Evolutionary conservation across 306 rosid genomes (phyloP), one percentile per base, ranked within the genome.

Genomic region (Begonia loranthoides): DNA sequence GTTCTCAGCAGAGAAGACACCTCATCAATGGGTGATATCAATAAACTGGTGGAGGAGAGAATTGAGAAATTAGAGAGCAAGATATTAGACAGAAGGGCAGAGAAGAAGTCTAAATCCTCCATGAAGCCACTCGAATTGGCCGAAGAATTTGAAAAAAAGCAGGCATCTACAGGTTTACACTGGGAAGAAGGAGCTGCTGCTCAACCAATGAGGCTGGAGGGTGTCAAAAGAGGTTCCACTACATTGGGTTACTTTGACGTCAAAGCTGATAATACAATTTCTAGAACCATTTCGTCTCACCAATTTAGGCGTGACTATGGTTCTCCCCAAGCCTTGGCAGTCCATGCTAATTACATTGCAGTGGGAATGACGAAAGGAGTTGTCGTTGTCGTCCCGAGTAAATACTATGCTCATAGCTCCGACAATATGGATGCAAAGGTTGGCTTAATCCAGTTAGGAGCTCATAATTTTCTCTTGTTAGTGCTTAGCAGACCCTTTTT

Each of bases 181-280:
- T 82, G 74, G 88, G 95, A 86, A 67, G 99, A 76, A 70, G 99
- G 99, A 43, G 99, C 94, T 36, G 99, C 95, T 49, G 95, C 99
- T 45, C 99, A 82, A 70, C 99, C 99, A 44, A 86, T 86, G 99
- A 69, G 86, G 80, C 86, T 90, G 4, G 99, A 90, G 76, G 95
- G 99, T 4, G 75, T 82, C 50, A 74, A 86, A 54, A 83, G 92
- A 60, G 95, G 88, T 24, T 76, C 99, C 15, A 80, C 82, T 11
- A 61, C 87, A 3, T 62, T 90, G 58, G 99, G 99, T 44, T 90
- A 86, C 76, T 90, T 86, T 56, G 75, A 86, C 66, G 67, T 76
- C 51, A 66, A 73, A 64, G 80, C 83, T 38, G 80, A 69, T 49
- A 90, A 90, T 73, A 70, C 62, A 39, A 67, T 90, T 44, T 72